A percentile compares a stretch with the other conserved stretches of the same genome.
Evolutionary conservation across 768 basidiomycete species (phyloP).

Genomic region (Rickenella mellea): DNA sequence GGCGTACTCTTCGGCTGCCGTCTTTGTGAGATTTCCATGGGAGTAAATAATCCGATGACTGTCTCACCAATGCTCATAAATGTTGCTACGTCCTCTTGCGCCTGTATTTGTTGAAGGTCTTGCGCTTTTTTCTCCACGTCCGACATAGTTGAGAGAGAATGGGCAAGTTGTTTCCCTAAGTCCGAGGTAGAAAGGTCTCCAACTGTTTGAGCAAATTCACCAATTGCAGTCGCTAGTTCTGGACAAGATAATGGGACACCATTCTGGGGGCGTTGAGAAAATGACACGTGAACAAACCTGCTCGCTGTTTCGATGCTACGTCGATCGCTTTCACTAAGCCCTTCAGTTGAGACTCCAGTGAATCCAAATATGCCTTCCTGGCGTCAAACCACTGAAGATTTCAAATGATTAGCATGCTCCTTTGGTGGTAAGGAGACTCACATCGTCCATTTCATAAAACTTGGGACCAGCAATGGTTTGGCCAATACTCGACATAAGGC

Average conservation of each 20-base stretch:
- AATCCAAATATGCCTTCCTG: conserved; percentile 77
- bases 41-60: background rate
- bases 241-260: background rate
- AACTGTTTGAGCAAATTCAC: conserved; percentile 75
- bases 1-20: conserved; percentile 81
- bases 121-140: conserved; percentile 68
- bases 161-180: conserved; percentile 61
- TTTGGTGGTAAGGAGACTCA: conserved; percentile 17
- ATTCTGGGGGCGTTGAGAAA: background rate
- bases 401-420: background rate
- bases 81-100: conserved; percentile 74
- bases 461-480: conserved; percentile 69
- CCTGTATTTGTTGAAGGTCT: conserved; percentile 64
- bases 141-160: conserved; percentile 59
- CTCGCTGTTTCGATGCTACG: conserved; percentile 70
- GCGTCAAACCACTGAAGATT: conserved; percentile 78
- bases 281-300: conserved; percentile 34
- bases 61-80: conserved; percentile 63
- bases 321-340: conserved; percentile 84
- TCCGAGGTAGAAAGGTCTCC: conserved; percentile 67
- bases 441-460: conserved; percentile 86
- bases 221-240: conserved; percentile 63
- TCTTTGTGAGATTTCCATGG: too few relatives aligned
- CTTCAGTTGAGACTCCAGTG: conserved; percentile 82
- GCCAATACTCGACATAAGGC: conserved; percentile 77